Evolutionary conservation across 148 eudicot species (phyloP).

Genomic region (Fagopyrum esculentum): DNA sequence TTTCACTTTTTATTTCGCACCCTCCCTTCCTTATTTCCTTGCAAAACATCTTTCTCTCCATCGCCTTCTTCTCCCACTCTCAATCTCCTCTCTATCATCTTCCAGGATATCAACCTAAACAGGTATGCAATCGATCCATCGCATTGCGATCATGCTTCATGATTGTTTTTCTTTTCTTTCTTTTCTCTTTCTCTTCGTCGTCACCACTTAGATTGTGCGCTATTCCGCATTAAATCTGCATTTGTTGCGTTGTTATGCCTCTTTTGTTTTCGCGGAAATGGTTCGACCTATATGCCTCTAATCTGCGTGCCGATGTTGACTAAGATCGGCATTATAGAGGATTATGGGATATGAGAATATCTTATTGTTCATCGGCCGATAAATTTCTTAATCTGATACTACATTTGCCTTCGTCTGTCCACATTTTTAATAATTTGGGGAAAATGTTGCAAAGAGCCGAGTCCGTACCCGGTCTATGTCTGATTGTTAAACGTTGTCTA

Average conservation of each 20-base stretch:
- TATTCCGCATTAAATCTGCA: neutral
- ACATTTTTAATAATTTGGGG: neutral
- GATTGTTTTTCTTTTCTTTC: neutral
- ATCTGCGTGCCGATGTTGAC: neutral
- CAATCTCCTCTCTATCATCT: neutral
- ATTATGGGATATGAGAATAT: neutral
- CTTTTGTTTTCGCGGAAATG: neutral
- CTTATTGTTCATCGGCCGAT: neutral
- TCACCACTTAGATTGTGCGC: neutral
- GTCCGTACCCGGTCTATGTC: neutral
- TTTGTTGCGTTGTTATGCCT: neutral
- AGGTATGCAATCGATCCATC: neutral
- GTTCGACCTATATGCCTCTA: neutral
- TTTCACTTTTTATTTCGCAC: constrained; percentile 9
- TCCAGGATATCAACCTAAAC: neutral
- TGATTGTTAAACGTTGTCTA: neutral
- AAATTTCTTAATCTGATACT: neutral
- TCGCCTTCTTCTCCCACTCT: neutral
- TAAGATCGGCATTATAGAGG: neutral
- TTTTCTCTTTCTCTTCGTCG: neutral
- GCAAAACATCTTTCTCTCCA: neutral
- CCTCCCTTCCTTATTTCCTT: constrained; percentile 7
- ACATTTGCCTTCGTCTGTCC: neutral
- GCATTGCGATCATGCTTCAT: neutral
- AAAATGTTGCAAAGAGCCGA: neutral